phyloP scores from a whole-genome alignment of 2,329 filamentous ascomycete species.

The Penicillium hordei region DNA sequence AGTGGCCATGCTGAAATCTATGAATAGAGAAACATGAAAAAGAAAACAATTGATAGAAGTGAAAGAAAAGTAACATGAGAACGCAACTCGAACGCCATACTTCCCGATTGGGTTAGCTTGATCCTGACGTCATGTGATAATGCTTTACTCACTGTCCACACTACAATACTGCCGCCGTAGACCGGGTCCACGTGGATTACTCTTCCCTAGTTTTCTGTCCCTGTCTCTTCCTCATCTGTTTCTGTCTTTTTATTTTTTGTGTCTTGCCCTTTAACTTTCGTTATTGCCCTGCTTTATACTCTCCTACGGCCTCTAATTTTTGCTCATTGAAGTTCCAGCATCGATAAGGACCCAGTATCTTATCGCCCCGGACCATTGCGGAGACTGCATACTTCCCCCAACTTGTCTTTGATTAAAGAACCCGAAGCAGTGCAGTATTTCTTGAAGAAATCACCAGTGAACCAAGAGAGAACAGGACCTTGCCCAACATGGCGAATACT shows the following conservation, averaged over 20 bases:
- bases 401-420: constrained; percentile 6
- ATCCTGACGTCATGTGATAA: too few relatives aligned
- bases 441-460: not conserved
- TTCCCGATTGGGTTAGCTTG: not conserved
- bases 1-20: too few relatives aligned
- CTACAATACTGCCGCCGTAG: too few relatives aligned
- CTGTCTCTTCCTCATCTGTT: not conserved
- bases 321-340: constrained; percentile 2
- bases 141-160: too few relatives aligned
- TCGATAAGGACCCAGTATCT: constrained; percentile 19
- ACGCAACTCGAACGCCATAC: too few relatives aligned
- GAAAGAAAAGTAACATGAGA: too few relatives aligned
- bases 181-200: too few relatives aligned
- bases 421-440: constrained; percentile 7
- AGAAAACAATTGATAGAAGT: too few relatives aligned
- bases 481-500: constrained; percentile 68
- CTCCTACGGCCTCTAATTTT: not conserved
- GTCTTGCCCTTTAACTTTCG: not conserved
- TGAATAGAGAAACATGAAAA: too few relatives aligned
- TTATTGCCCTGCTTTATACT: constrained; percentile 2
- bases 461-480: not conserved
- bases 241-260: not conserved
- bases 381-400: constrained; percentile 9
- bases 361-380: constrained; percentile 14
- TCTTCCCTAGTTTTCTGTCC: too few relatives aligned